Base-by-base conservation (phyloP, 2,329 filamentous ascomycete species). In the Esteya vermicola region DNA sequence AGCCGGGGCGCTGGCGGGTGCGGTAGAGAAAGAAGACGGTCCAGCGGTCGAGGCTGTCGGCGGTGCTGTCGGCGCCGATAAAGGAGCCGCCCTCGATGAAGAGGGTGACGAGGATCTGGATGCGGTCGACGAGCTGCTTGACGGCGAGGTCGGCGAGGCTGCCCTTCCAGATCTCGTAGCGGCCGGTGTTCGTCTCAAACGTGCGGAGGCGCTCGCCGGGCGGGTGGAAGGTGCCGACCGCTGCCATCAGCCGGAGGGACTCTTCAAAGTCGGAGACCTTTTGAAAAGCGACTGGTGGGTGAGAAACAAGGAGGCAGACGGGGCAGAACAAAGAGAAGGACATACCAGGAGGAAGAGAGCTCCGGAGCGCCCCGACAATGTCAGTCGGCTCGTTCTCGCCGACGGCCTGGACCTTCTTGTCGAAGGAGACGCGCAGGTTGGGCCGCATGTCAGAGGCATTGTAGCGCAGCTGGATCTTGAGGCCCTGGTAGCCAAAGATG, bases 61-160 rank as follows among this genome's bases (percentile, higher is more conserved):
- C 81, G 1, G 82, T 70, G 30, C 86, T 76, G 3, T 65, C 58
- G 4, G 59, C 59, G 5, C 67, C 57, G 34, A 95, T 77, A 28
- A 75, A 75, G 5, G 76, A 82, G n/a, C 88, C 91, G 22, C 85
- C 91, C 57, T 98, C 93, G 45, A 98, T 95, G 57, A 86, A 93
- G 44, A 96, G 68, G 14, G 85, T 76, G 6, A 88, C 75, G 27
- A 93, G 65, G 41, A 95, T 75, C 60, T 94, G 86, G 47, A 93
- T 73, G 39, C 88, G 84, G 45, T 75, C 75, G 52, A 94, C 67
- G 30, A 95, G 64, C 51, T 78, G 70, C 52, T 74, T 72, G 32
- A 93, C 75, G 14, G 68, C 68, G 0, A 72, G 63, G 53, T 95
- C 79, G 3, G 71, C 67, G 39, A 98, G 65, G 38, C 66, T 81